Evolutionary conservation across 129 eudicot species (phyloP).

Genomic region (Artemisia tridentata): DNA sequence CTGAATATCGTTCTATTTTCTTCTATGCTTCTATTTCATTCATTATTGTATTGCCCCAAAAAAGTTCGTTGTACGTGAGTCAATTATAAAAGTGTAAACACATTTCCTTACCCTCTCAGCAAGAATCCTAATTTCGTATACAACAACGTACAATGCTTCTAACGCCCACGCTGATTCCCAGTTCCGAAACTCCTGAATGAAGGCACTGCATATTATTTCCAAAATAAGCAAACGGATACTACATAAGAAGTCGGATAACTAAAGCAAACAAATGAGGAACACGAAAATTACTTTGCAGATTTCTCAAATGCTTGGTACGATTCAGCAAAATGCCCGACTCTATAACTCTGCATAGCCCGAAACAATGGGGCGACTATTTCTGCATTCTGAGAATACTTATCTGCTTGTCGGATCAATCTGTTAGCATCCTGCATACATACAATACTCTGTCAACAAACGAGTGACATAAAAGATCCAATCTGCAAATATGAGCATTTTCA

Average conservation of each 20-base stretch:
- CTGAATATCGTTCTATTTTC: slow-evolving; percentile 11
- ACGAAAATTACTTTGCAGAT: slow-evolving; percentile 64
- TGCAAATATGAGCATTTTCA: slow-evolving; percentile 2
- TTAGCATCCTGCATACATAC: slow-evolving; percentile 60
- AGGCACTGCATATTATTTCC: slow-evolving; percentile 57
- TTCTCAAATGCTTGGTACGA: slow-evolving; percentile 84
- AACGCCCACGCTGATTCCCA: slow-evolving; percentile 99
- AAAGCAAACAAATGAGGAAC: slow-evolving; percentile 6
- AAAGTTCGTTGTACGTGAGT: background rate
- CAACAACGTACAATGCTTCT: slow-evolving; percentile 82
- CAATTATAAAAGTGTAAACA: slow-evolving; percentile 1
- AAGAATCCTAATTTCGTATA: slow-evolving; percentile 89
- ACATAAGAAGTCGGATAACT: background rate
- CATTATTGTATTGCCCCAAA: background rate
- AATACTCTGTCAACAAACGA: slow-evolving; percentile 5
- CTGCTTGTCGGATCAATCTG: slow-evolving; percentile 67
- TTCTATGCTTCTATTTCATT: background rate
- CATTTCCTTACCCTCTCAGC: slow-evolving; percentile 80
- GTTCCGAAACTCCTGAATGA: slow-evolving; percentile 89
- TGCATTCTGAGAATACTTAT: slow-evolving; percentile 58
- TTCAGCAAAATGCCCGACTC: slow-evolving; percentile 64
- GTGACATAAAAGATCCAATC: slow-evolving; percentile 1
- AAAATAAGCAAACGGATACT: slow-evolving; percentile 22
- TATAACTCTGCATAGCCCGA: slow-evolving; percentile 78
- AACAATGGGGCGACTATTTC: slow-evolving; percentile 75